Evolutionary conservation across 208 protist species (phyloP).

Genomic region (Leptomonas seymouri): DNA sequence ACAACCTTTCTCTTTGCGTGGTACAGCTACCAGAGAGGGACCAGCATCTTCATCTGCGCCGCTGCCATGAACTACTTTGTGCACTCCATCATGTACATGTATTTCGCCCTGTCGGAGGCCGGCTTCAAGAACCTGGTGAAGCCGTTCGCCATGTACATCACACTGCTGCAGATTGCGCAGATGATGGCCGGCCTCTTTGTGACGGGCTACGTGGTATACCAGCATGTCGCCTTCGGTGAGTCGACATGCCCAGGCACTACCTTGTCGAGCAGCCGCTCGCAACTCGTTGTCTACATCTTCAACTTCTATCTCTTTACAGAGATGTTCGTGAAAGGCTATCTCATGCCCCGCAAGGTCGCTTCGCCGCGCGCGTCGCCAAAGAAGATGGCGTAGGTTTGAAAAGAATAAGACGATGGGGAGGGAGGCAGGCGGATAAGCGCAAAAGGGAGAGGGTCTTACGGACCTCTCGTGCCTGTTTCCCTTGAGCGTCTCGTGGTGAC

Average conservation of each 20-base stretch:
- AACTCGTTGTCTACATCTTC: slow-evolving; percentile 89
- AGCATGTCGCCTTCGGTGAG: slow-evolving; percentile 24
- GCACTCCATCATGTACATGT: slow-evolving; percentile 97
- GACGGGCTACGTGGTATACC: slow-evolving; percentile 55
- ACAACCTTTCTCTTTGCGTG: slow-evolving; percentile 91
- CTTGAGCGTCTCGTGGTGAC: neutral
- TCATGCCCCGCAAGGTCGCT: slow-evolving; percentile 46
- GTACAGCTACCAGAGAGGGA: slow-evolving; percentile 70
- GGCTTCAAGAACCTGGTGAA: slow-evolving; percentile 72
- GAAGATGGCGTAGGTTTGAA: slow-evolving; percentile 17
- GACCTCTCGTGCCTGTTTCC: neutral
- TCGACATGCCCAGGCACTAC: slow-evolving; percentile 45
- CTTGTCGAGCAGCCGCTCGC: slow-evolving; percentile 37
- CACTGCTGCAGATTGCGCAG: slow-evolving; percentile 89
- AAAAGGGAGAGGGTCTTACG: too few species aligned
- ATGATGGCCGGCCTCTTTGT: slow-evolving; percentile 92
- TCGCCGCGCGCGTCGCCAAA: slow-evolving; percentile 16
- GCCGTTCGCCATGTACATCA: slow-evolving; percentile 89
- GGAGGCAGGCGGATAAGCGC: too few species aligned
- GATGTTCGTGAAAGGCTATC: slow-evolving; percentile 89
- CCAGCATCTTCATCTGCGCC: slow-evolving; percentile 61
- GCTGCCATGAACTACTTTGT: slow-evolving; percentile 94
- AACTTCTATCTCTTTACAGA: slow-evolving; percentile 95
- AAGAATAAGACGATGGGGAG: too few species aligned
- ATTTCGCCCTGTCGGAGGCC: slow-evolving; percentile 87